A percentile compares a stretch with the other conserved stretches of the same genome.
Evolutionary conservation across 2,329 filamentous ascomycete genomes (phyloP).

Genomic region (Ophiosphaerella herpotricha): DNA sequence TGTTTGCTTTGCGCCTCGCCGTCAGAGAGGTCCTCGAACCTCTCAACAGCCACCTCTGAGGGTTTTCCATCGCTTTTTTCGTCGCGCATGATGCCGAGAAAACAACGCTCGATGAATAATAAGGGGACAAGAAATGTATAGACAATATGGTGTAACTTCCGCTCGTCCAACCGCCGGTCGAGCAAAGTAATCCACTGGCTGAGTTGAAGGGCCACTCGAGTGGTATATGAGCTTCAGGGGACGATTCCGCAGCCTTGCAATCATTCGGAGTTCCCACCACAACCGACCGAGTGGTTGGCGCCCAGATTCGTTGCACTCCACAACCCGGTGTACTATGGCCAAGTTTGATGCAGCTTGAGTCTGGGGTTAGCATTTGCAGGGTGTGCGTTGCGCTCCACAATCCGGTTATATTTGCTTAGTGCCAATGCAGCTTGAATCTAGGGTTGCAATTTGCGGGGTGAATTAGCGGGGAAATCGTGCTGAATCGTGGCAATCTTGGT

Average conservation of each 20-base stretch:
- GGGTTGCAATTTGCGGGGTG: constrained; percentile 5
- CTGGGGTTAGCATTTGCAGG: constrained; percentile 3
- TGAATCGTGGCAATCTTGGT: neutral
- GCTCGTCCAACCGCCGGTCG: constrained; percentile 12
- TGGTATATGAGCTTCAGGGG: neutral
- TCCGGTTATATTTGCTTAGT: neutral
- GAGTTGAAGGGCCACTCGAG: neutral
- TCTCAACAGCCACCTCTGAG: constrained; percentile 12
- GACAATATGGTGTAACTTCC: constrained; percentile 3
- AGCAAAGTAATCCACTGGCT: constrained; percentile 4
- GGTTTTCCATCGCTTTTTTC: constrained; percentile 14
- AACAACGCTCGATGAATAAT: no score
- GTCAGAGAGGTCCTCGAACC: constrained; percentile 14
- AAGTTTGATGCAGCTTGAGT: neutral
- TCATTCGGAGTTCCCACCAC: constrained; percentile 4
- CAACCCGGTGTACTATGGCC: neutral
- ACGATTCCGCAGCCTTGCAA: neutral
- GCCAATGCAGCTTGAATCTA: neutral
- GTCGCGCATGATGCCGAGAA: constrained; percentile 1
- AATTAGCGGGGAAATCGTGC: constrained; percentile 7
- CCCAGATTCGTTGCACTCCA: neutral
- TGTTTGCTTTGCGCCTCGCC: constrained; percentile 9
- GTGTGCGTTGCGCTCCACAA: constrained; percentile 2
- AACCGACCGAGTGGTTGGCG: constrained; percentile 6
- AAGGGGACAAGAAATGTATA: no score